Evolutionary conservation across 805 yeast genomes (phyloP).

Genomic region (Blastobotrys peoriensis): DNA sequence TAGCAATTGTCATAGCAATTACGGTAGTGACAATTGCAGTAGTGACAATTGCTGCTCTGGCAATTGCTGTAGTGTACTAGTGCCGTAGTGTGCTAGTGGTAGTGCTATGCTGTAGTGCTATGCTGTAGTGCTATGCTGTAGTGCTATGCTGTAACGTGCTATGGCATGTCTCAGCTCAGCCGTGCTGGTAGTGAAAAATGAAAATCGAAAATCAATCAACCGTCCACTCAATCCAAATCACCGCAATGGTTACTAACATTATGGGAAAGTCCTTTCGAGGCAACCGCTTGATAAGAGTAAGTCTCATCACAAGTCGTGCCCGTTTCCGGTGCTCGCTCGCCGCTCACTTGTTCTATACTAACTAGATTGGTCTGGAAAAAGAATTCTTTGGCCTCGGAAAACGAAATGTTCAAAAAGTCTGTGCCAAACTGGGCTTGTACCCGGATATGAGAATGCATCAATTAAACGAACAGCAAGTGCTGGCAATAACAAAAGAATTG

Average conservation of each 20-base stretch:
- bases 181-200: too few relatives aligned
- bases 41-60: too few relatives aligned
- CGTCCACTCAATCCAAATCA: too few relatives aligned
- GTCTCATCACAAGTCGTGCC: conserved; percentile 3
- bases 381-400: conserved; percentile 86
- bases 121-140: too few relatives aligned
- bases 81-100: too few relatives aligned
- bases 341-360: background rate
- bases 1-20: too few relatives aligned
- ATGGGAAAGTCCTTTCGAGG: conserved; percentile 36
- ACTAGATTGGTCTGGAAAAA: conserved; percentile 60
- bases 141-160: too few relatives aligned
- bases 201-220: too few relatives aligned
- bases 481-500: conserved; percentile 82
- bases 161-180: too few relatives aligned
- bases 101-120: too few relatives aligned
- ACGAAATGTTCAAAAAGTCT: conserved; percentile 62
- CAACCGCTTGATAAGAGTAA: conserved; percentile 25
- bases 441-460: conserved; percentile 95
- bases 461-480: conserved; percentile 76
- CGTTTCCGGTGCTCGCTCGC: background rate
- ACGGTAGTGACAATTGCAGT: too few relatives aligned
- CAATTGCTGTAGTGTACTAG: too few relatives aligned
- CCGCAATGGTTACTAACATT: conserved; percentile 32
- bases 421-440: conserved; percentile 84